Base-by-base conservation (phyloP, 2,329 filamentous ascomycete species). In the Fragosphaeria purpurea region DNA sequence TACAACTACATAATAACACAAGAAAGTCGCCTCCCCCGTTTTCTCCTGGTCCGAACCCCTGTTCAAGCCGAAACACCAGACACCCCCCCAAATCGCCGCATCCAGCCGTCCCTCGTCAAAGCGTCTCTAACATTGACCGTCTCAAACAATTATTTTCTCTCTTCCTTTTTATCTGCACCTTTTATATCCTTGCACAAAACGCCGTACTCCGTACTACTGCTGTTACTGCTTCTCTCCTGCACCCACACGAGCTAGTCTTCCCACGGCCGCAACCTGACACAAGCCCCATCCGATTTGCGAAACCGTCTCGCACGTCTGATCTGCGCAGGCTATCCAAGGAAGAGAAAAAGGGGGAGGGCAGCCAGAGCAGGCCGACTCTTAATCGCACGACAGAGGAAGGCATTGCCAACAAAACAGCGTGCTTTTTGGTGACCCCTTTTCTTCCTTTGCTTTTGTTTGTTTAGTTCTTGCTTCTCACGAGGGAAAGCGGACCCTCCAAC, bases 251-350 rank as follows among this genome's bases (percentile, higher is more conserved):
- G 22, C 22, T 22, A 22, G 22, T 22, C 22, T 22, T 31, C 7
- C 22, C 33, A 30, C 33, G 30, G 33, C 30, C 11, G 22, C 60
- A 60, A 58, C 59, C 66, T 69, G 68, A 68, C 61, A 70, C 67
- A 61, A 60, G 57, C 61, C 58, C 47, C 57, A 55, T 60, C 59
- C 54, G 54, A 60, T 59, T 22, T 62, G 59, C 71, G 69, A 75
- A 74, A 74, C 70, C 58, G 52, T 58, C 62, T 69, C 65, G 62
- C 66, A 66, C 67, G 70, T 73, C 68, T 73, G 59, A 58, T 59
- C 58, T 48, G 12, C 55, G 35, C 37, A 31, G 40, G 39, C 44
- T 47, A 43, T 22, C 22, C 22, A 22, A 22, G 22, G 22, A 22
- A 22, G 22, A 22, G 22, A 22, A 22, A 22, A 22, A 22, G 3